Conservation (phyloP, 139 green algal genomes). For the Zygnema circumcarinatum region DNA sequence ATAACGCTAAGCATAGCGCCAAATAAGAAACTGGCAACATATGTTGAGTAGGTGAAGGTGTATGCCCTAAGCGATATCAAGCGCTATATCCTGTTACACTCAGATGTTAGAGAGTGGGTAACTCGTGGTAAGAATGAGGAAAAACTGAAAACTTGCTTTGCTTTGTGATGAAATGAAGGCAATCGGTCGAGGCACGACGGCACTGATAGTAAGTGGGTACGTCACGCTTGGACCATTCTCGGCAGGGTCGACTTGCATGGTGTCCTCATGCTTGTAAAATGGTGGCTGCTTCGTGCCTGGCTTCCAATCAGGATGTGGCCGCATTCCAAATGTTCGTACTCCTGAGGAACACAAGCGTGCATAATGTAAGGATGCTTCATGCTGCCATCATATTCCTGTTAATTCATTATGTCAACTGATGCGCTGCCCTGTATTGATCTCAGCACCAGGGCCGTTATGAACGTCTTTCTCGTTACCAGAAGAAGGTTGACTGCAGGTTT, state of each 20-base stretch:
- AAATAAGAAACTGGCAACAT: too few species aligned
- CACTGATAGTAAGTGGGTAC: slow-evolving; percentile 85
- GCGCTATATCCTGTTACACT: too few species aligned
- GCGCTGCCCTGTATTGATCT: too few species aligned
- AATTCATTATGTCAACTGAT: too few species aligned
- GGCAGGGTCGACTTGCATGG: neutral
- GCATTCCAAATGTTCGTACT: neutral
- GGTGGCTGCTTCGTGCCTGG: slow-evolving; percentile 6
- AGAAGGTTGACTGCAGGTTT: too few species aligned
- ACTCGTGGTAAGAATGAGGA: neutral
- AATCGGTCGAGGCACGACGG: slow-evolving; percentile 82
- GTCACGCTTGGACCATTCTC: neutral
- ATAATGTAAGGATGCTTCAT: neutral
- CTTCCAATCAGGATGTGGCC: slow-evolving; percentile 43
- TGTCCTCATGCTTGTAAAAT: neutral
- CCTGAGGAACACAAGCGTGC: neutral
- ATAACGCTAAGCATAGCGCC: too few species aligned
- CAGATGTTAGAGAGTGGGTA: too few species aligned
- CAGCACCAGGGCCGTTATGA: too few species aligned
- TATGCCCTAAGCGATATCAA: too few species aligned
- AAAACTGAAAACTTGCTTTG: neutral
- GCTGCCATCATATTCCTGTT: too few species aligned
- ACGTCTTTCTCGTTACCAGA: too few species aligned
- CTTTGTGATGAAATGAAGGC: slow-evolving; percentile 79
- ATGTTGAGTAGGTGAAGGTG: too few species aligned